Conservation (phyloP, 2,329 filamentous ascomycete genomes). For the Alternaria sp. region DNA sequence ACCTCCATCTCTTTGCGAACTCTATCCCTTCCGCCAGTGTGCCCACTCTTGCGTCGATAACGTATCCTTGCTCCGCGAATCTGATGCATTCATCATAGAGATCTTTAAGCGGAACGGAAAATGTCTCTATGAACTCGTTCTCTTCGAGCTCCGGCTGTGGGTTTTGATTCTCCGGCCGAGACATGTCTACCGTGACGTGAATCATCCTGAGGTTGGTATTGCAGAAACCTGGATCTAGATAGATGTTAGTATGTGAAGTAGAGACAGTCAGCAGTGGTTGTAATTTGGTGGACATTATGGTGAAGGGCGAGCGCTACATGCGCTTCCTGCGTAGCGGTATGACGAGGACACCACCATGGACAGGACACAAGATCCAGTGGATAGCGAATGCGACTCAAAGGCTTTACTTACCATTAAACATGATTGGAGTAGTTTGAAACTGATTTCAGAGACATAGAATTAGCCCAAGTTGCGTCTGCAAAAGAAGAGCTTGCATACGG, state of each 20-base stretch:
- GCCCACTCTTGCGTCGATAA: constrained; percentile 80
- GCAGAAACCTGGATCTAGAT: constrained; percentile 52
- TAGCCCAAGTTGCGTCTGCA: background rate
- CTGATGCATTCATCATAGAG: constrained; percentile 73
- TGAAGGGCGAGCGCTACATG: background rate
- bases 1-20: constrained; percentile 65
- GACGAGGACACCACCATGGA: too few relatives aligned
- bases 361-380: background rate
- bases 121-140: constrained; percentile 83
- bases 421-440: constrained; percentile 51
- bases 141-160: constrained; percentile 76
- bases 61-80: constrained; percentile 75
- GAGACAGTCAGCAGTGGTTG: background rate
- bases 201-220: constrained; percentile 66
- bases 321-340: too few relatives aligned
- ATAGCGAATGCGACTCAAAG: background rate
- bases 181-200: constrained; percentile 76
- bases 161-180: constrained; percentile 72
- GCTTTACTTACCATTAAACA: constrained; percentile 53
- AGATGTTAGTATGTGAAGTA: background rate
- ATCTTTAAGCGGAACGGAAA: constrained; percentile 69
- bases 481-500: background rate
- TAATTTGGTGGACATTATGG: too few relatives aligned
- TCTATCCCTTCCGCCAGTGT: constrained; percentile 82
- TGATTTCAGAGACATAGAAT: background rate